Conservation (phyloP, 2,329 filamentous ascomycete genomes). For the Nigrospora oryzae region DNA sequence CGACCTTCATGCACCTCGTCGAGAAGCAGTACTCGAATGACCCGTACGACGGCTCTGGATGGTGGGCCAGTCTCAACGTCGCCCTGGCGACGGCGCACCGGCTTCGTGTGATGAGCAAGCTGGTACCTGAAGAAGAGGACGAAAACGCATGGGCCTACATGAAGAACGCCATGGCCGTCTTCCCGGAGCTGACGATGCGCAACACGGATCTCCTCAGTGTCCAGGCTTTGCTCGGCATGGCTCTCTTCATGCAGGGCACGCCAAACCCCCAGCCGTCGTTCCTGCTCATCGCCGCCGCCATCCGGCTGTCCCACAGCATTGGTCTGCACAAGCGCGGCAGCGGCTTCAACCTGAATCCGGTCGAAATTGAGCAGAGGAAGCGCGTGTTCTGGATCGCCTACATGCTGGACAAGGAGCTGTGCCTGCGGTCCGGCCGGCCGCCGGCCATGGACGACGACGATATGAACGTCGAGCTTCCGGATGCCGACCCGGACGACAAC, state of each 20-base stretch:
- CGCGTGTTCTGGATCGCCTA: constrained; percentile 60
- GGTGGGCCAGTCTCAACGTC: constrained; percentile 97
- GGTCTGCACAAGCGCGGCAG: constrained; percentile 90
- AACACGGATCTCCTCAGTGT: constrained; percentile 94
- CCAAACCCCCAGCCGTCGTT: constrained; percentile 94
- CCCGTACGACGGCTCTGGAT: constrained; percentile 89
- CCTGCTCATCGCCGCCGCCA: constrained; percentile 82
- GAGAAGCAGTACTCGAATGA: constrained; percentile 89
- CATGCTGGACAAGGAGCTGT: constrained; percentile 56
- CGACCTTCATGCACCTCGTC: constrained; percentile 96
- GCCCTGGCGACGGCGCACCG: constrained; percentile 89
- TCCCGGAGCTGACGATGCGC: constrained; percentile 87
- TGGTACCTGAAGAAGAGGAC: constrained; percentile 85
- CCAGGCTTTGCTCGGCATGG: constrained; percentile 88
- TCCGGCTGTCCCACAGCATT: constrained; percentile 86
- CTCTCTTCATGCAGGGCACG: constrained; percentile 89
- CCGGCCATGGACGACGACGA: constrained; percentile 57
- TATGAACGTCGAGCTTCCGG: constrained; percentile 94
- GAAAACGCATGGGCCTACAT: constrained; percentile 91
- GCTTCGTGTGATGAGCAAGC: constrained; percentile 88
- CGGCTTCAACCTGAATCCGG: constrained; percentile 85
- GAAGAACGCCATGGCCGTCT: constrained; percentile 92
- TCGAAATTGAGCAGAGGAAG: constrained; percentile 84
- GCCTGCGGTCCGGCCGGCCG: constrained; percentile 49
- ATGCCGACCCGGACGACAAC: constrained; percentile 82